These are phyloP conservation scores for Ramaria rubella DNA, from an alignment of 768 basidiomycete species.

Conservation along the genomic window DNA sequence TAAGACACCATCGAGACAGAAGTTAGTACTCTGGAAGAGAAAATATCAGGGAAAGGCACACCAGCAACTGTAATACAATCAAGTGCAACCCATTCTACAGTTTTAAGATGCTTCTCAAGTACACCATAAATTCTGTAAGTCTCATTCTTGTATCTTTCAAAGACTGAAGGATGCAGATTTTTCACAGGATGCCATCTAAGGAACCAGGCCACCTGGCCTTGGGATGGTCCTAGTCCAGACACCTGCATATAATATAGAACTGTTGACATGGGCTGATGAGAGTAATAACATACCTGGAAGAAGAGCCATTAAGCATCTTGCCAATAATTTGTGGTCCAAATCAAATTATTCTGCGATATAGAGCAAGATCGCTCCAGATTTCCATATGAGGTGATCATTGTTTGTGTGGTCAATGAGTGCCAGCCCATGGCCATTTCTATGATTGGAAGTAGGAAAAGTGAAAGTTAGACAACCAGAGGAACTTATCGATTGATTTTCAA, in stretches of 20 bases:
- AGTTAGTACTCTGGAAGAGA: too few species aligned
- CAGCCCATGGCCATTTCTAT: constrained; percentile 55
- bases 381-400: constrained; percentile 56
- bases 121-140: constrained; percentile 17
- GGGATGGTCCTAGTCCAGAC: constrained; percentile 5
- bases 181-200: constrained; percentile 13
- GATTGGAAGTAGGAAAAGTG: background rate
- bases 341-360: constrained; percentile 81
- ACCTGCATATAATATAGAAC: background rate
- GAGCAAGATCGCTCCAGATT: constrained; percentile 76
- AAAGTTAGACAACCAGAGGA: background rate
- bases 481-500: constrained; percentile 7
- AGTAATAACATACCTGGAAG: background rate
- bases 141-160: constrained; percentile 16
- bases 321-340: constrained; percentile 54
- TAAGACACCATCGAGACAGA: background rate
- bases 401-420: constrained; percentile 55
- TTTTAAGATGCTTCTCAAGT: constrained; percentile 12
- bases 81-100: background rate
- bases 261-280: background rate
- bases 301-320: background rate
- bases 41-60: background rate
- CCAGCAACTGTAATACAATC: constrained; percentile 2
- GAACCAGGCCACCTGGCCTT: constrained; percentile 14
- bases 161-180: constrained; percentile 13